Evolutionary conservation across 2,329 filamentous ascomycete species (phyloP).

Genomic region (Xylariomycetidae sp.): DNA sequence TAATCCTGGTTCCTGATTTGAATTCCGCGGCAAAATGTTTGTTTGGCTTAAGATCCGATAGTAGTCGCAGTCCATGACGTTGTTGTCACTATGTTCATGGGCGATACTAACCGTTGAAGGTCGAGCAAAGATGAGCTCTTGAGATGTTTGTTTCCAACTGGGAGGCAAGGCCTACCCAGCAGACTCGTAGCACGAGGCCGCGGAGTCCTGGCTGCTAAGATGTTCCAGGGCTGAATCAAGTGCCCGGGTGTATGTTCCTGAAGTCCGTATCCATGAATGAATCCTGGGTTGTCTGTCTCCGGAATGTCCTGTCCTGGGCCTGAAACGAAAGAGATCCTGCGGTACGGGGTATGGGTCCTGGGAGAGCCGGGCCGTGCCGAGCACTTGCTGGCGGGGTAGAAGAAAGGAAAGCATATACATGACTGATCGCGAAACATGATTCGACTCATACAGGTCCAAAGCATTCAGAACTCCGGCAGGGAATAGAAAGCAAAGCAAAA

Average conservation of each 20-base stretch:
- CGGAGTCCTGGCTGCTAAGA: too few relatives aligned
- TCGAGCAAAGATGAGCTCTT: too few relatives aligned
- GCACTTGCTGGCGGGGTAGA: conserved; percentile 20
- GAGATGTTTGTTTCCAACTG: too few relatives aligned
- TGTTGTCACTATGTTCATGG: conserved; percentile 25
- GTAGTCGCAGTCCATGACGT: too few relatives aligned
- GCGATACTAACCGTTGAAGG: conserved; percentile 35
- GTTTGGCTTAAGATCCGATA: too few relatives aligned
- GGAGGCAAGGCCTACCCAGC: too few relatives aligned
- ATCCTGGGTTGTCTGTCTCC: conserved; percentile 12
- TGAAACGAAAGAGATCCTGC: conserved; percentile 10
- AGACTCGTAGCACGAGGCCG: too few relatives aligned
- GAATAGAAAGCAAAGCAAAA: conserved; percentile 47
- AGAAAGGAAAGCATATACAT: conserved; percentile 26
- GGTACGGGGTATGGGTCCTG: conserved; percentile 4
- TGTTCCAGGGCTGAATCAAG: too few relatives aligned
- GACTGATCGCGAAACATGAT: conserved; percentile 25
- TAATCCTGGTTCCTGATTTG: too few relatives aligned
- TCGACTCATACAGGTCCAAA: conserved; percentile 25
- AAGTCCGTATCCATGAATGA: too few relatives aligned
- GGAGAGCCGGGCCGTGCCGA: conserved; percentile 5
- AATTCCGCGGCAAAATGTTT: too few relatives aligned
- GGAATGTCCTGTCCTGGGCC: conserved; percentile 12
- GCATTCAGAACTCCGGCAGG: conserved; percentile 37
- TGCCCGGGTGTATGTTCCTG: too few relatives aligned